phyloP scores from a whole-genome alignment of 2,329 filamentous ascomycete genomes.

The Plenodomus biglobosus region DNA sequence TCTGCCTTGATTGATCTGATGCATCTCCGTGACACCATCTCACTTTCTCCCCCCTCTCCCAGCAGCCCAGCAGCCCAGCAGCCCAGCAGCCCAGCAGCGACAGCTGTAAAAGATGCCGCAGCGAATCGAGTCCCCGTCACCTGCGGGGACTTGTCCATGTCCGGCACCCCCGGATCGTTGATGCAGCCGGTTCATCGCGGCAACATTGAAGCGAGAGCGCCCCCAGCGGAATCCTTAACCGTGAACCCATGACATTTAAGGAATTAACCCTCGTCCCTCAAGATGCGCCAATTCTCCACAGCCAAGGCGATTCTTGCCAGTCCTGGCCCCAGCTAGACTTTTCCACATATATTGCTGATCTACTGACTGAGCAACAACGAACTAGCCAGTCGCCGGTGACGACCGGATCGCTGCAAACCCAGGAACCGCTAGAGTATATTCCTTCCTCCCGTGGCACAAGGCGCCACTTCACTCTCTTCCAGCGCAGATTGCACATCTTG shows the following conservation, averaged over 20 bases:
- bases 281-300: not conserved
- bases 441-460: conserved; percentile 11
- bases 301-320: conserved; percentile 7
- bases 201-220: not conserved
- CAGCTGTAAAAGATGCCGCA: not conserved
- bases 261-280: not conserved
- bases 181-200: not conserved
- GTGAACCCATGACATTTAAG: not conserved
- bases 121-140: not conserved
- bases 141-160: not conserved
- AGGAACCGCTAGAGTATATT: conserved; percentile 3
- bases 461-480: conserved; percentile 1
- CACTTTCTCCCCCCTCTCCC: too few relatives aligned
- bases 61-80: too few relatives aligned
- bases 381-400: conserved; percentile 17
- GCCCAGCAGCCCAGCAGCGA: too few relatives aligned
- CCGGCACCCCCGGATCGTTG: not conserved
- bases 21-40: too few relatives aligned
- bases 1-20: too few relatives aligned
- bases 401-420: conserved; percentile 20
- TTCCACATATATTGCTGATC: conserved; percentile 5
- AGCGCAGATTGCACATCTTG: not conserved
- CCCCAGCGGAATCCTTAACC: not conserved
- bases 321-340: conserved; percentile 1
- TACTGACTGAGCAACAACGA: conserved; percentile 18